Evolutionary conservation across 2,329 filamentous ascomycete species (phyloP), one percentile per base, ranked within the genome.

Genomic region (Ceratocystis destructans): DNA sequence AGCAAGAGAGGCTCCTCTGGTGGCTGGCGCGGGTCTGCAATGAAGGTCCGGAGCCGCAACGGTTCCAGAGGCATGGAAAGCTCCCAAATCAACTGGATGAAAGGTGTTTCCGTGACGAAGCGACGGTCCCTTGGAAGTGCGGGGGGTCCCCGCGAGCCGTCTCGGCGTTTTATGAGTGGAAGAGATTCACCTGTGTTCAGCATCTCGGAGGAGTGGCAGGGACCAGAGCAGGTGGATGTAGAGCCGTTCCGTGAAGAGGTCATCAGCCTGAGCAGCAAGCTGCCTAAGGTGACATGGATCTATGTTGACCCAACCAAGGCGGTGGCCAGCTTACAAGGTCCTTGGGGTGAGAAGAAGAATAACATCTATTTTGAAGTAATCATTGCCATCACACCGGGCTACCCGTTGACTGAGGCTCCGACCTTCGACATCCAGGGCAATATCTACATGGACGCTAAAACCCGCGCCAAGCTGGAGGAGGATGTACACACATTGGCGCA

Each of bases 51-150:
- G 66, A 76, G 77, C 25, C 72, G 74, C 1, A 72, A 75, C 4
- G 64, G 66, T 12, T 74, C 74, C 17, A 79, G 76, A 63, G 72
- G 76, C 20, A 66, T 74, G 31, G 79, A 83, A 67, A 76, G 78
- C 46, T 79, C 81, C 25, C 84, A 87, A 69, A 84, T 87, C 65
- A 83, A 82, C 15, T 87, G 85, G 85, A 87, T 87, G 82, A 86
- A 83, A 71, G 84, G 85, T 4, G 84, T 87, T 79, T 65, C 55
- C 17, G 57, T 83, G 81, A 69, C 72, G 76, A 1, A 76, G 76
- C 1, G 71, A 75, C 12, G 77, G 78, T 50, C 71, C 69, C 8
- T 69, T 71, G 8, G 74, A 73, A 59, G 55, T 25, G 28, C n/a
- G n/a, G 55, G 55, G n/a, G 55, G 57, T 4, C 48, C 61, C 31